Evolutionary conservation across 306 rosid species (phyloP), one percentile per base, ranked within the genome.

Genomic region (Quercus aquifolioides): DNA sequence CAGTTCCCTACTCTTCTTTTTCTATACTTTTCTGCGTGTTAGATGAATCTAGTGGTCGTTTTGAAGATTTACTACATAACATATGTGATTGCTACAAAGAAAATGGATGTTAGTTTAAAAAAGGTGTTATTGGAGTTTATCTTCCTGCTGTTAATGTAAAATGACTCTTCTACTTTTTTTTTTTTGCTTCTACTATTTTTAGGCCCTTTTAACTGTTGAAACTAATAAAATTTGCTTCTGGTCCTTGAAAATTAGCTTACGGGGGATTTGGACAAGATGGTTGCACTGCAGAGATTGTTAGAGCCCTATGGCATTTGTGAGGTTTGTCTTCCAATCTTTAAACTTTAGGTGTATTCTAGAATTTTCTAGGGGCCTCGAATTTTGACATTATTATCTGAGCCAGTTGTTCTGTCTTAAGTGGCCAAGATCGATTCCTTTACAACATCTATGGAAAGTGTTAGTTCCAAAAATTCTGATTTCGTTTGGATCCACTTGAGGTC

Each of bases 281-380:
- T 92, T 86, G 97, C 97, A n/a, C 80, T 92, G 75, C 97, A 92
- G 80, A 88, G 97, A 76, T 58, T 91, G 81, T 82, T 92, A 55
- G 97, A 92, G 82, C 96, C 96, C 23, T 92, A 86, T 72, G 97
- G 96, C 76, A 92, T 92, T 82, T 92, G 97, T 73, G 97, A 92
- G 97, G 97, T 92, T 74, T 80, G 96, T 89, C 20, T 71, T 75
- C 35, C 69, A 67, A 75, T 68, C 75, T 21, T 59, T 64, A 73
- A 15, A 11, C 62, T 20, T 78, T 26, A 41, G 67, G 20, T 79
- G 46, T 67, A 55, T 74, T 64, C 41, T 79, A 64, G 20, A 54
- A 76, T 74, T 82, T 18, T 76, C 56, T 71, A 54, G 20, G 68
- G 62, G 46, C 26, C 30, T 52, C 23, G 13, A 20, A 55, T 28